Base-by-base conservation (phyloP, 768 basidiomycete genomes). In the Tricholoma terreum region DNA sequence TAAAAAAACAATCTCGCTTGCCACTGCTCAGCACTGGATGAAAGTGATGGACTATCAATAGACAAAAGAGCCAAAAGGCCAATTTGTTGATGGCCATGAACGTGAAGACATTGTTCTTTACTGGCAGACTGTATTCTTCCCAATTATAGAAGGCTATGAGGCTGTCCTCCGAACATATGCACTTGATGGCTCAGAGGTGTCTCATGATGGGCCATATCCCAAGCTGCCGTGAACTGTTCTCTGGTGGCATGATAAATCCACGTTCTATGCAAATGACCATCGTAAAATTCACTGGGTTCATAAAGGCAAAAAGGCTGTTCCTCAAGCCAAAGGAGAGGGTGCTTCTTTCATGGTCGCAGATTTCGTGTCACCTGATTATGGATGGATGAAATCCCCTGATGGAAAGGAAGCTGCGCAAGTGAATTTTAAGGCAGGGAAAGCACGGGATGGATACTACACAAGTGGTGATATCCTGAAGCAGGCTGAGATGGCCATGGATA, bases 51-150 rank as follows among this genome's bases (percentile, higher is more conserved):
- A 54, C 1, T 73, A 71, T 52, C 40, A 63, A 2, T 74, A 66
- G 64, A 64, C 21, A 10, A 52, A 61, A 4, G 56, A 57, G 1
- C 67, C 62, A 6, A 65, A 60, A 9, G 71, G 72, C 15, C 67
- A 69, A 59, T 76, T 72, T 58, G 52, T 66, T 19, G 72, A 74
- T 65, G 67, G 74, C n/a, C 73, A 75, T 58, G 69, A 75, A 52
- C 55, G 64, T 0, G 62, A 60, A 8, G 74, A 76, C 64, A 69
- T 77, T 4, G 63, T 70, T 0, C 34, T 61, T 1, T 73, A 76
- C 50, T 63, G 61, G 2, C 61, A 73, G 30, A 43, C 63, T 14
- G 46, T 61, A 12, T 71, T 67, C 53, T 52, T 69, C 1, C 68
- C 63, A 24, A 14, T 19, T 19, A 61, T 59, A 58, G 52, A 58